Percentiles rank a stretch among this genome's conserved stretches.
Conservation (phyloP, 129 eudicot species). For the Lactuca sativa region DNA sequence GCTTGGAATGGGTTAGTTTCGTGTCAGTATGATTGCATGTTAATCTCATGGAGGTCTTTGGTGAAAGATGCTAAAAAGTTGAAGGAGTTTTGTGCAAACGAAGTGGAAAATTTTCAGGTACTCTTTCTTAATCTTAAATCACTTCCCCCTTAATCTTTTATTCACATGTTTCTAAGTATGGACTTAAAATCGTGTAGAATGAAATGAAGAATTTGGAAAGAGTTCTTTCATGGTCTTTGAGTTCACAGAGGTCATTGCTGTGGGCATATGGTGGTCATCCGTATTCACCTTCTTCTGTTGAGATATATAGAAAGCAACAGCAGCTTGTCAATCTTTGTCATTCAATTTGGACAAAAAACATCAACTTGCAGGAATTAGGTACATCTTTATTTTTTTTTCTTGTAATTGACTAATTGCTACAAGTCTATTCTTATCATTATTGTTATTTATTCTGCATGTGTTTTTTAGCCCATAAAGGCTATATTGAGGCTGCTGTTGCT, state of each 20-base stretch:
- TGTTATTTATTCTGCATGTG: background rate
- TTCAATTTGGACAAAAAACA: constrained; percentile 55
- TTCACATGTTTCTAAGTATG: background rate
- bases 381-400: constrained; percentile 12
- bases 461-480: constrained; percentile 30
- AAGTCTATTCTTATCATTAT: background rate
- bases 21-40: constrained; percentile 42
- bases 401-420: background rate
- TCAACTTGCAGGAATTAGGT: constrained; percentile 37
- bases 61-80: constrained; percentile 49
- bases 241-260: constrained; percentile 66
- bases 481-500: constrained; percentile 49
- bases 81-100: constrained; percentile 48
- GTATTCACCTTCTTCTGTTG: constrained; percentile 58
- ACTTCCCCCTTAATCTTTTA: background rate
- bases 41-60: constrained; percentile 65
- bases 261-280: constrained; percentile 98
- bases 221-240: constrained; percentile 43
- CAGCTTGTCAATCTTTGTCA: constrained; percentile 53
- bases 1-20: constrained; percentile 63
- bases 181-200: constrained; percentile 33
- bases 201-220: constrained; percentile 42
- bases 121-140: constrained; percentile 1
- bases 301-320: constrained; percentile 46
- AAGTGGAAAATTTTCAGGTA: constrained; percentile 64